Evolutionary conservation across 495 filamentous ascomycete species (phyloP), one percentile per base, ranked within the genome.

Genomic region (Aspergillus sclerotioniger): DNA sequence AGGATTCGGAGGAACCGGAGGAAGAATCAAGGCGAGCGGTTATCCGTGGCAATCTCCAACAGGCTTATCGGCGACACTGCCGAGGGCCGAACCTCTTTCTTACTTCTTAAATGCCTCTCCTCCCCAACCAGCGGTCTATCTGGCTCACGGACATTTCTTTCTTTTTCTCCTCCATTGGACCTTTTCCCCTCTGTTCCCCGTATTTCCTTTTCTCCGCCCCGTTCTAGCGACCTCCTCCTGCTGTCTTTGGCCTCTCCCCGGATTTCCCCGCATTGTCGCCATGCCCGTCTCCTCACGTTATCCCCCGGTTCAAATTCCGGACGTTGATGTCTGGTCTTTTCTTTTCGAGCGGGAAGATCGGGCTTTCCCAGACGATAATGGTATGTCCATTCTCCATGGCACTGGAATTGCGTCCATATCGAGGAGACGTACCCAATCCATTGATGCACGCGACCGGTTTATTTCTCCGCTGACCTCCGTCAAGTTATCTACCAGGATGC

Each of bases 401-500:
- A 25, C 25, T 5, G 25, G 25, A 25, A 25, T 25, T 2, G 2
- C 25, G 2, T 25, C 25, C 5, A 25, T 25, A 25, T 25, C 25
- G 25, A 25, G 25, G 25, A 25, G 25, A 25, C 25, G 25, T 25
- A 5, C 25, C 25, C 25, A 25, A 25, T 25, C 5, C 25, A 25
- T 25, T 25, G 25, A 25, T 25, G 25, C 25, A 25, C 25, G 25
- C 25, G 25, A 25, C 25, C 25, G 25, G 25, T 25, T 25, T 5
- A 5, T 25, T 25, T 25, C 8, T n/a, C 31, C 31, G 33, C 68
- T 71, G 51, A 67, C 57, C 17, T 29, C 33, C n/a, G n/a, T 20
- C 12, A 37, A 94, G 91, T 89, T 54, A 88, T 96, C 66, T 91
- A 90, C 71, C 76, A 84, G 54, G 91, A 95, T 75, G 82, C 85